phyloP scores from a whole-genome alignment of 179 eudicot species.

The Corrigiola litoralis region DNA sequence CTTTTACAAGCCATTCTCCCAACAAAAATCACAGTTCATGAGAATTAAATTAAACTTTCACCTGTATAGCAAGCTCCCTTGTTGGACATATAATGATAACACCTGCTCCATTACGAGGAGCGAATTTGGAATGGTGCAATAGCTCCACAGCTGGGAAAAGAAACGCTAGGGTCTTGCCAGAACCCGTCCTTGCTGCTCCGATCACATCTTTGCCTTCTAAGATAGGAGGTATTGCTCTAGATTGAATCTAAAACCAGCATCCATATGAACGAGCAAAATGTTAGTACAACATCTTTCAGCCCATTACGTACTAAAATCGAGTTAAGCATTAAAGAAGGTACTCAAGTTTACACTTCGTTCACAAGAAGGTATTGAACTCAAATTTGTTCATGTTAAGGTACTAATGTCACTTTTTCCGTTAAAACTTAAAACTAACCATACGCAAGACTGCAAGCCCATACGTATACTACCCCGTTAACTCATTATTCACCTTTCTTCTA shows the following conservation, averaged over 20 bases:
- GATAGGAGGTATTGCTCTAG: constrained; percentile 70
- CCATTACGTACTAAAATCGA: background rate
- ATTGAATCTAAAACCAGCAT: constrained; percentile 59
- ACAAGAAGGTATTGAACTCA: no score
- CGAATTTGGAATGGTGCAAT: constrained; percentile 42
- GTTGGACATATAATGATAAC: constrained; percentile 85
- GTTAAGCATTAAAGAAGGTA: background rate
- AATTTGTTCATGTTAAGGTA: no score
- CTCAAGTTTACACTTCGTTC: background rate
- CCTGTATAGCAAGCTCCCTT: constrained; percentile 98
- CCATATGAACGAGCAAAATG: constrained; percentile 1
- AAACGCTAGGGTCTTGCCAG: constrained; percentile 96
- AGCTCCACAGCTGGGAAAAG: constrained; percentile 83
- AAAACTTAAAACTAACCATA: no score
- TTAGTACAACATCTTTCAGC: background rate
- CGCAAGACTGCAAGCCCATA: no score
- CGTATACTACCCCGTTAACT: no score
- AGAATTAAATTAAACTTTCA: constrained; percentile 8
- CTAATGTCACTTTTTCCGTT: no score
- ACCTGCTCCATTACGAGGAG: constrained; percentile 81
- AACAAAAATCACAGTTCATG: background rate
- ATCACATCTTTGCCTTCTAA: constrained; percentile 82
- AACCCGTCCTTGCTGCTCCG: constrained; percentile 97
- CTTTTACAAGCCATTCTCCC: no score
- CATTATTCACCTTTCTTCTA: no score